Percentiles rank a stretch among this genome's conserved stretches.
Conservation (phyloP, 148 eudicot genomes). For the Pharnaceum exiguum region DNA sequence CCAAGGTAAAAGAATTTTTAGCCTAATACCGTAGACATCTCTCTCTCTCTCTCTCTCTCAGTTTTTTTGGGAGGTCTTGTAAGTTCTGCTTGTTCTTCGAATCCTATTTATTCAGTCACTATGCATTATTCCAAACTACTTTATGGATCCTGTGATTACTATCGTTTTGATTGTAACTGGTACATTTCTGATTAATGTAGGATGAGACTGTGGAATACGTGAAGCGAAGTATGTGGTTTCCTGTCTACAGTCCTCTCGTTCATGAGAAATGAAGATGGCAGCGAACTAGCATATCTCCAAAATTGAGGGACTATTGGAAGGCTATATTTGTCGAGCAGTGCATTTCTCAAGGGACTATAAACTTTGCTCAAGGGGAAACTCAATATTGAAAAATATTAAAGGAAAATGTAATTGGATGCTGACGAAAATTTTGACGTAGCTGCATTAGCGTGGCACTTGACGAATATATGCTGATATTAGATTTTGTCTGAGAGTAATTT, state of each 20-base stretch:
- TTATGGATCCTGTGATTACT: background rate
- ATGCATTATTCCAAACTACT: too few relatives aligned
- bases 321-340: background rate
- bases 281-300: background rate
- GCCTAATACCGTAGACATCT: background rate
- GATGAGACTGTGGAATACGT: conserved; percentile 64
- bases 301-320: background rate
- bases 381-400: background rate
- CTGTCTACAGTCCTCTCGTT: conserved; percentile 84
- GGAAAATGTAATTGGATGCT: background rate
- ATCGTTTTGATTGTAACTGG: background rate
- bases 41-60: too few relatives aligned
- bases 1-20: conserved; percentile 47
- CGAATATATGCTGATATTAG: too few relatives aligned
- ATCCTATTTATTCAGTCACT: too few relatives aligned
- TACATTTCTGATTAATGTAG: conserved; percentile 35
- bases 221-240: conserved; percentile 84
- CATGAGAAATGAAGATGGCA: conserved; percentile 57
- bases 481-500: background rate
- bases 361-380: background rate
- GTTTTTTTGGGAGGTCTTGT: too few relatives aligned
- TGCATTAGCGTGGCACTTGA: too few relatives aligned
- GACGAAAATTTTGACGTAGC: background rate
- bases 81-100: too few relatives aligned
- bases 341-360: background rate